These are phyloP conservation scores for Acacia melanoxylon DNA, from an alignment of 306 rosid species.

Conservation along the genomic window DNA sequence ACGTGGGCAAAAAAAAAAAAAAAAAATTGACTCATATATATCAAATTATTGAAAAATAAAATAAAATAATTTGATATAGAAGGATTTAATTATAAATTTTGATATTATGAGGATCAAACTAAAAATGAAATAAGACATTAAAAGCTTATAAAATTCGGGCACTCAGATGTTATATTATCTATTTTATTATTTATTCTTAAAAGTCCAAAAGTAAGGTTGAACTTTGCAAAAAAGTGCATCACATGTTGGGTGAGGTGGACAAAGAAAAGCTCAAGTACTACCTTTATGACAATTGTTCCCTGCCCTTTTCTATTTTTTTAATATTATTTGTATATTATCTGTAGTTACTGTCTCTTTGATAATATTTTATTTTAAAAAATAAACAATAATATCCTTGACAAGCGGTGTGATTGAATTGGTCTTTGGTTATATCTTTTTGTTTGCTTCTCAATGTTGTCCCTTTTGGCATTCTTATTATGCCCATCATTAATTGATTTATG, in stretches of 20 bases:
- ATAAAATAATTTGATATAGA: not conserved
- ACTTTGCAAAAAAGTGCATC: slow-evolving; percentile 43
- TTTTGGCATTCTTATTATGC: not conserved
- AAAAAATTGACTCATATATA: not conserved
- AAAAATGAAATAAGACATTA: not conserved
- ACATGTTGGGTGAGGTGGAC: slow-evolving; percentile 41
- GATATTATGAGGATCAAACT: not conserved
- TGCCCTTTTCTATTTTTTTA: not conserved
- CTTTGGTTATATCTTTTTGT: not conserved
- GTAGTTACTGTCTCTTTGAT: not conserved
- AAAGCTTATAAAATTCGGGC: not conserved
- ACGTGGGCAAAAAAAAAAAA: too few species aligned
- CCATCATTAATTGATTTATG: not conserved
- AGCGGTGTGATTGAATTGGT: not conserved
- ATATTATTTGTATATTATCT: not conserved
- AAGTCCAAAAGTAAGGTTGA: not conserved
- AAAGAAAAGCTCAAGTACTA: slow-evolving; percentile 4
- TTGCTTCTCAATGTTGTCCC: not conserved
- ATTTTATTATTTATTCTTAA: not conserved
- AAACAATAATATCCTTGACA: not conserved
- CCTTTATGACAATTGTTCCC: not conserved
- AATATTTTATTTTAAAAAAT: not conserved
- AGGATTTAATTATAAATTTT: not conserved
- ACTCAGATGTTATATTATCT: not conserved
- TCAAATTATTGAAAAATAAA: not conserved